A percentile compares a stretch with the other conserved stretches of the same genome.
Conservation (phyloP, 2,329 filamentous ascomycete genomes). For the Diaporthe longicolla region DNA sequence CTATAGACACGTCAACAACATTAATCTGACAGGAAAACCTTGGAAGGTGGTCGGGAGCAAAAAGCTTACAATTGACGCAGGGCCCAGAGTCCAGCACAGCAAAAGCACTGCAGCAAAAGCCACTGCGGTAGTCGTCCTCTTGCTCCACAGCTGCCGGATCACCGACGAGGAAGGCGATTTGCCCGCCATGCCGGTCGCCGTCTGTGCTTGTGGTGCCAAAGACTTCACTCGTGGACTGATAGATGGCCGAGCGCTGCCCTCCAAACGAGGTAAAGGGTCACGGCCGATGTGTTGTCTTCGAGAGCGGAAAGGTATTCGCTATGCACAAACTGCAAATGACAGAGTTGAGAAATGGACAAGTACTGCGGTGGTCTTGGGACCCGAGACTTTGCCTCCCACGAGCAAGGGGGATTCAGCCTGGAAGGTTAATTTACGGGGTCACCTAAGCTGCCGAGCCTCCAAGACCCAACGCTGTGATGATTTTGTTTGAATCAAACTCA, state of each 20-base stretch:
- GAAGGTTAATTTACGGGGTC: conserved; percentile 14
- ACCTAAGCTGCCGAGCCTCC: conserved; percentile 9
- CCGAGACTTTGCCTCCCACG: neutral
- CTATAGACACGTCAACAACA: neutral
- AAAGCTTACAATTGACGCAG: conserved; percentile 10
- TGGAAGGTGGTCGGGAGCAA: neutral
- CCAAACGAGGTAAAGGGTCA: too few species aligned
- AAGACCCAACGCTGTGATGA: conserved; percentile 13
- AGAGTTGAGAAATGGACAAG: neutral
- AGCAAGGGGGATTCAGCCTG: neutral
- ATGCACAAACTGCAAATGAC: too few species aligned
- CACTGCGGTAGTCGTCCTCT: conserved; percentile 5
- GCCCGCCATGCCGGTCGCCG: conserved; percentile 7
- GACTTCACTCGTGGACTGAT: too few species aligned
- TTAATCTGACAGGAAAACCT: neutral
- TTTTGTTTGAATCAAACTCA: conserved; percentile 27
- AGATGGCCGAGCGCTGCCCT: neutral
- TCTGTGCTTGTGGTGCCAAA: neutral
- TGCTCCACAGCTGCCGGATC: conserved; percentile 14
- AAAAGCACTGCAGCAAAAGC: neutral
- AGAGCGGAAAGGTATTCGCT: neutral
- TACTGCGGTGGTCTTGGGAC: neutral
- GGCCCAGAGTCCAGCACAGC: conserved; percentile 18
- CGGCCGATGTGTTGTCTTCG: too few species aligned
- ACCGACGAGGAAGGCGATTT: neutral